These are phyloP conservation scores for Trametes hirsuta DNA, from an alignment of 1,284 basidiomycete species.

Conservation along the genomic window DNA sequence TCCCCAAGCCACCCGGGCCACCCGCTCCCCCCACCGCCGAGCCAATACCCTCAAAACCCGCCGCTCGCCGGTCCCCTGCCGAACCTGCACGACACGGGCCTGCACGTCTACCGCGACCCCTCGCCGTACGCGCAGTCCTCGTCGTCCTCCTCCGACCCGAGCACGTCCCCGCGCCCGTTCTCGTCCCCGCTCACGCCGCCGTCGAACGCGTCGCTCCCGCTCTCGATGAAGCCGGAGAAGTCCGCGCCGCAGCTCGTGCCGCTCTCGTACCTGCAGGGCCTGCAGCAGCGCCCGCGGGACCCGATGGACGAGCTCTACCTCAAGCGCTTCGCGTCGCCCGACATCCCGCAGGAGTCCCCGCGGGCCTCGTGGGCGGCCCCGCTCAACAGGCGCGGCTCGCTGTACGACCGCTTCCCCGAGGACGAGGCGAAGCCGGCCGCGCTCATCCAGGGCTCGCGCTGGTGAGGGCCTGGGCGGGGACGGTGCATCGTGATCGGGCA, in stretches of 20 bases:
- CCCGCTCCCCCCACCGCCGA: constrained; percentile 4
- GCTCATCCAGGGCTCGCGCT: constrained; percentile 19
- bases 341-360: constrained; percentile 14
- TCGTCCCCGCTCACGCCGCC: constrained; percentile 29
- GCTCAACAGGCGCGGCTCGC: constrained; percentile 3
- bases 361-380: constrained; percentile 20
- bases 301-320: constrained; percentile 35
- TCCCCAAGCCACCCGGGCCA: constrained; percentile 15
- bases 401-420: constrained; percentile 19
- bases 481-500: too few relatives aligned
- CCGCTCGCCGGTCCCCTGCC: constrained; percentile 22
- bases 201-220: constrained; percentile 19
- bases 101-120: constrained; percentile 30
- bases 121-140: constrained; percentile 35
- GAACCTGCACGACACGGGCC: constrained; percentile 28
- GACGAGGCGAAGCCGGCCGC: constrained; percentile 21
- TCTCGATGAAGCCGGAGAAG: constrained; percentile 15
- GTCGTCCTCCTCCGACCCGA: constrained; percentile 31
- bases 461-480: constrained; percentile 7
- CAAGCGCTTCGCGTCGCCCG: constrained; percentile 29
- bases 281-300: constrained; percentile 31
- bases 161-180: constrained; percentile 29
- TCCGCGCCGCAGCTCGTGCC: constrained; percentile 33
- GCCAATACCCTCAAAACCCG: constrained; percentile 5
- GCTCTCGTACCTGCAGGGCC: constrained; percentile 32